phyloP scores from a whole-genome alignment of 2,329 filamentous ascomycete genomes.

The Fusarium devonianum region DNA sequence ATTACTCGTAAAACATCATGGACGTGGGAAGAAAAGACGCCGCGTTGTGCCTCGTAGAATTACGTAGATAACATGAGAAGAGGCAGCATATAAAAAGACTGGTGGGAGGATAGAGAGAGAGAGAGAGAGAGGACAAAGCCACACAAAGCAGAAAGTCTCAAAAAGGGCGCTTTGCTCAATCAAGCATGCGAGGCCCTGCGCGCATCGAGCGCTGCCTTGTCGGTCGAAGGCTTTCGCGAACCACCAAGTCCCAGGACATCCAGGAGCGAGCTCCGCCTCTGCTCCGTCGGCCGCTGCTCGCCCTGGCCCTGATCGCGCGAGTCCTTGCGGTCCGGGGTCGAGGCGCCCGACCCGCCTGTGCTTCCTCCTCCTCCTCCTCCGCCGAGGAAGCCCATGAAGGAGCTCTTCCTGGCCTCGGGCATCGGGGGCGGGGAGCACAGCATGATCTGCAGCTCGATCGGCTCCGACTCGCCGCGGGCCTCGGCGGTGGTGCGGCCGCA shows the following conservation, averaged over 20 bases:
- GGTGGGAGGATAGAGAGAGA: not conserved
- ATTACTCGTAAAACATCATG: too few relatives aligned
- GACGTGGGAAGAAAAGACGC: too few relatives aligned
- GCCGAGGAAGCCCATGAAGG: slow-evolving; percentile 26
- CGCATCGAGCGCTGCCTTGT: slow-evolving; percentile 9
- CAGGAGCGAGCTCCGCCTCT: slow-evolving; percentile 28
- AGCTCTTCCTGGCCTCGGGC: slow-evolving; percentile 26
- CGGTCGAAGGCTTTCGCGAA: slow-evolving; percentile 7
- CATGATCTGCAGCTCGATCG: slow-evolving; percentile 32
- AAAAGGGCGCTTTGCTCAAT: not conserved
- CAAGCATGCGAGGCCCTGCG: slow-evolving; percentile 26
- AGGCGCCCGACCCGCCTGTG: too few relatives aligned
- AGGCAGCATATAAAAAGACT: too few relatives aligned
- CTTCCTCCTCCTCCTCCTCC: too few relatives aligned
- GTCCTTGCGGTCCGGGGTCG: slow-evolving; percentile 13
- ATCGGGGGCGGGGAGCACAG: slow-evolving; percentile 20
- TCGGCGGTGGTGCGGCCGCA: slow-evolving; percentile 32
- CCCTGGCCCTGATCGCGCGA: slow-evolving; percentile 20
- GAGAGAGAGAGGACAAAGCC: not conserved
- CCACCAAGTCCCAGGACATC: slow-evolving; percentile 26
- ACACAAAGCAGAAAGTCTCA: too few relatives aligned
- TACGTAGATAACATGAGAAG: too few relatives aligned
- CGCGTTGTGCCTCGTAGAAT: too few relatives aligned
- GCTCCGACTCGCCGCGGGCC: slow-evolving; percentile 24
- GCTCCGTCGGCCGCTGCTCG: slow-evolving; percentile 12